These are phyloP conservation scores for Colletotrichum aenigma DNA, from an alignment of 2,329 filamentous ascomycete species.

Conservation along the genomic window DNA sequence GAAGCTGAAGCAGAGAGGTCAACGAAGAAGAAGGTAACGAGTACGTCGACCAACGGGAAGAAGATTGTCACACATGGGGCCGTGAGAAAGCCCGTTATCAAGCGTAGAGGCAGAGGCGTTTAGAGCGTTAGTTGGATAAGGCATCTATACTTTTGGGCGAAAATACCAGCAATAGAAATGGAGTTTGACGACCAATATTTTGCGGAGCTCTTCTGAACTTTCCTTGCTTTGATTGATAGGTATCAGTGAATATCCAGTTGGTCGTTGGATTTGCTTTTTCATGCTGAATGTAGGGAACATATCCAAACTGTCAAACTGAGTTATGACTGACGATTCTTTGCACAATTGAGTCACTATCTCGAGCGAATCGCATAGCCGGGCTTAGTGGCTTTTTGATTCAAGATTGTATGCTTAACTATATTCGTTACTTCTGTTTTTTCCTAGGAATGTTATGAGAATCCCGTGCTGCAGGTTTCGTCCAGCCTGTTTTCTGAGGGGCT, in stretches of 20 bases:
- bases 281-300: not conserved
- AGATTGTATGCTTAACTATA: not conserved
- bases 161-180: not conserved
- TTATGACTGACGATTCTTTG: not conserved
- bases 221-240: not conserved
- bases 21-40: slow-evolving; percentile 42
- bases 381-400: not conserved
- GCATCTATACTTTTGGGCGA: not conserved
- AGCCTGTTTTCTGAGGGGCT: not conserved
- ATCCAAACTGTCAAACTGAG: not conserved
- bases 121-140: no score
- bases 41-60: slow-evolving; percentile 41
- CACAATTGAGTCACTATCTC: not conserved
- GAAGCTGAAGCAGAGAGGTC: slow-evolving; percentile 53
- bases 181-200: not conserved
- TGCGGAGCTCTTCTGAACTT: not conserved
- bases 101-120: slow-evolving; percentile 60
- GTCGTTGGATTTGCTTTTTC: not conserved
- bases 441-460: not conserved
- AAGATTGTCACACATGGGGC: slow-evolving; percentile 66
- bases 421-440: not conserved
- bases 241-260: not conserved
- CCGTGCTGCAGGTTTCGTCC: no score
- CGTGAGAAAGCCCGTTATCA: slow-evolving; percentile 64
- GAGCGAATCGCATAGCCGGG: not conserved